Base-by-base conservation (phyloP, 2,329 filamentous ascomycete genomes). In the Xylariaceae sp. region DNA sequence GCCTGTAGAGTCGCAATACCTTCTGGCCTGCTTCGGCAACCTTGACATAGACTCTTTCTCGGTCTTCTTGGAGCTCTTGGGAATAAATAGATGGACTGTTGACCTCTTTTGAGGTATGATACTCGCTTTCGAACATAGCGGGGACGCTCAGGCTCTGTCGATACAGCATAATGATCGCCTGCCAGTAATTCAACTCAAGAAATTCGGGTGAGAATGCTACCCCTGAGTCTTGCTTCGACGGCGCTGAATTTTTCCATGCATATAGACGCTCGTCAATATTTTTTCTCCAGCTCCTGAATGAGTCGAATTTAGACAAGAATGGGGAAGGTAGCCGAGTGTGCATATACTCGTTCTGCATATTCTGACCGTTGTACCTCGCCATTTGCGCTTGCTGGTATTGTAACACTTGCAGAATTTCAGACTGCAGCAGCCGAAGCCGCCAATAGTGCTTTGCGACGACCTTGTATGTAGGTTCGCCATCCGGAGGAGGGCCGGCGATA, bases 121-220 rank as follows among this genome's bases (percentile, higher is more conserved):
- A 85, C 72, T 97, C 93, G 48, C 86, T 86, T 48, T 92, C 91
- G 53, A 97, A 85, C 66, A 92, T 85, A 33, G 88, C 84, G 1
- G 93, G 93, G 15, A 96, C 90, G 42, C 90, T 88, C 57, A 96
- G 73, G 70, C 92, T 94, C 72, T 96, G 93, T 50, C 93, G 82
- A 70, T 97, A 97, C 16, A 97, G 82, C 87, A 97, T 92, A 62
- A 97, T 95, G 56, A 97, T 86, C 3, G 92, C 91, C 70, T 97
- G 93, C 92, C 93, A 97, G 73, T 97, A 97, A 71, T 97, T 97
- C 56, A 97, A 80, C 65, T 97, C 91, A 4, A 97, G 75, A 65
- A 97, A 96, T 50, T 96, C 88, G 1, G 90, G 86, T 0, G 89
- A 92, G 70, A 97, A 97, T 3, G 85, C 85, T 2, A 97, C 94